Evolutionary conservation across 352 stramenopile genomes (phyloP).

Genomic region (Phytophthora pistaciae): DNA sequence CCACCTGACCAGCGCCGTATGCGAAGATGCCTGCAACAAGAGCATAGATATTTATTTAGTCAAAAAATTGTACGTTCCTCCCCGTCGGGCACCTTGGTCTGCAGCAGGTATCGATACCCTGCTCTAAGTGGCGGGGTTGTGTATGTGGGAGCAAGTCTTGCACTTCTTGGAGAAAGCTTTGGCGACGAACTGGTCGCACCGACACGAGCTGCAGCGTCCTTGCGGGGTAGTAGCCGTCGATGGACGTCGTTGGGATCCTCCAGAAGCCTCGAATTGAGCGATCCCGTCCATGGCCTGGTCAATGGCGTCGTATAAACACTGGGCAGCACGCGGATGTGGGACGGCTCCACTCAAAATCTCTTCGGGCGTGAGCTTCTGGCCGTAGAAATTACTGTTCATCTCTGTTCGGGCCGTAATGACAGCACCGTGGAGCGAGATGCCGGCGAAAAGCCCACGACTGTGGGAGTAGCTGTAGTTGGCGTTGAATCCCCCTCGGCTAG

Average conservation of each 20-base stretch:
- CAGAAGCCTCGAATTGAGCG: constrained; percentile 62
- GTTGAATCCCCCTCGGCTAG: constrained; percentile 76
- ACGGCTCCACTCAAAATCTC: constrained; percentile 78
- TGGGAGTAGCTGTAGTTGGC: constrained; percentile 96
- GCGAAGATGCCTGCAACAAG: not conserved
- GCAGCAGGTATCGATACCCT: not conserved
- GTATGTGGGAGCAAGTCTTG: constrained; percentile 72
- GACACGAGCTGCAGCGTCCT: constrained; percentile 57
- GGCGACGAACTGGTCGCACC: constrained; percentile 61
- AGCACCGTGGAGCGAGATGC: constrained; percentile 94
- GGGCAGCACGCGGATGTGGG: constrained; percentile 63
- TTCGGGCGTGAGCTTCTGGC: constrained; percentile 79
- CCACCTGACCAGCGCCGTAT: not conserved
- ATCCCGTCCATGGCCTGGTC: constrained; percentile 73
- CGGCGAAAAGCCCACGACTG: constrained; percentile 93
- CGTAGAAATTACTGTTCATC: constrained; percentile 97
- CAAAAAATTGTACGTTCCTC: constrained; percentile 20
- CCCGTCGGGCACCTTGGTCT: not conserved
- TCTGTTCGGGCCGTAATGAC: constrained; percentile 91
- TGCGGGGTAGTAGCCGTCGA: constrained; percentile 27
- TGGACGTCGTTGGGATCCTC: constrained; percentile 14
- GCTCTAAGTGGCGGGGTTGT: constrained; percentile 41
- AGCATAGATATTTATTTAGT: constrained; percentile 30
- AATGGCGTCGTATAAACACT: constrained; percentile 86
- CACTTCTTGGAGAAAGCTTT: constrained; percentile 85